Base-by-base conservation (phyloP, 129 eudicot genomes). In the Helianthus tuberosus region DNA sequence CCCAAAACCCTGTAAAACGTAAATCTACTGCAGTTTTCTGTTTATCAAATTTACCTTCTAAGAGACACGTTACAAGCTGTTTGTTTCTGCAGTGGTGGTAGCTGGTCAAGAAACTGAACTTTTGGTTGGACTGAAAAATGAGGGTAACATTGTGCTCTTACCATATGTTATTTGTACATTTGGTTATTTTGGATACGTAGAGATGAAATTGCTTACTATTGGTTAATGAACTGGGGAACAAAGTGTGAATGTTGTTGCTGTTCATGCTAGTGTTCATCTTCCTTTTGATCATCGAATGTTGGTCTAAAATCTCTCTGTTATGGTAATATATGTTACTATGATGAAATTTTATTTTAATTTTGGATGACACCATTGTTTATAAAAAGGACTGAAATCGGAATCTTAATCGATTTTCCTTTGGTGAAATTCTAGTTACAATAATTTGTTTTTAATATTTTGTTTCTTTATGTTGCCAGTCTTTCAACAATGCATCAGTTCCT, bases 91-190 rank as follows among this genome's bases (percentile, higher is more conserved):
- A 92, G 98, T 74, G 73, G 85, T 92, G 38, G 76, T 53, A 36
- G 96, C 98, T 53, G 98, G 96, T 64, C 92, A 92, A 86, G 86
- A 86, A 57, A 84, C 90, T 60, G 94, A 89, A 77, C 85, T 92
- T 47, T 70, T 89, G 20, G 87, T 89, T 80, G 96, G 98, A 74
- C 36, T 92, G 71, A 89, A 92, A 87, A 85, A 89, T 57, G 90
- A 89, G 64, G 98, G 98, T 92, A 84, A 81, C 54, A 51, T 51
- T 54, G n/a, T 76, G 14, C 60, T 32, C 4, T 27, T 52, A 14
- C 15, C 64, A 36, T 32, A 23, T 39, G 16, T 74, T 38, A 76
- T 8, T 58, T 25, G 14, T 23, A 29, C 2, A 3, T 44, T 11
- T 58, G 65, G 51, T 9, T 84, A 74, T 77, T 64, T 51, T 80